Evolutionary conservation across 2,329 filamentous ascomycete genomes (phyloP).

Genomic region (Gnomoniopsis smithogilvyi): DNA sequence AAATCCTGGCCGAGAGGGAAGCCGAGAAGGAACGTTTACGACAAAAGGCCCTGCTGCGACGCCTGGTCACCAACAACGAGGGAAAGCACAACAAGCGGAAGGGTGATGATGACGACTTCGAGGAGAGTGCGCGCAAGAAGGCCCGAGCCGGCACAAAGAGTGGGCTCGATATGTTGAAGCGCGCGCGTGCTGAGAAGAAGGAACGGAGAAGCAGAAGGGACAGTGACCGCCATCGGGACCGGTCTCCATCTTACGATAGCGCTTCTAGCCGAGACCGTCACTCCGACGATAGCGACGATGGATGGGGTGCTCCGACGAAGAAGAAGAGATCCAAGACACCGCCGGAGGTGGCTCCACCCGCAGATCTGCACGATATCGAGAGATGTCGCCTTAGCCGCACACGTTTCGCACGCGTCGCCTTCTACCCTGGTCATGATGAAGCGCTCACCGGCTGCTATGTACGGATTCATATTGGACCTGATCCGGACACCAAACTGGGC

Average conservation of each 20-base stretch:
- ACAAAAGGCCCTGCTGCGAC: constrained; percentile 78
- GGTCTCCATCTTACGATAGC: constrained; percentile 36
- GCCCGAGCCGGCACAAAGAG: constrained; percentile 68
- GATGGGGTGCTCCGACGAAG: constrained; percentile 61
- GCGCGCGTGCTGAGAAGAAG: constrained; percentile 61
- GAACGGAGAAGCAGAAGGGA: constrained; percentile 62
- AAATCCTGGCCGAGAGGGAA: constrained; percentile 76
- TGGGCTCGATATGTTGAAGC: constrained; percentile 68
- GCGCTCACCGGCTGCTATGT: constrained; percentile 81
- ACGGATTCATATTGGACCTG: constrained; percentile 77
- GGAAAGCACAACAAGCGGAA: constrained; percentile 70
- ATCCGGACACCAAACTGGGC: constrained; percentile 67
- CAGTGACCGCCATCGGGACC: constrained; percentile 55
- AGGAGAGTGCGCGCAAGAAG: constrained; percentile 73
- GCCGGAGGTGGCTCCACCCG: constrained; percentile 63
- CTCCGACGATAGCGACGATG: constrained; percentile 71
- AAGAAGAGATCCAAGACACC: constrained; percentile 47
- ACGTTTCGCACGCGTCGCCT: constrained; percentile 88
- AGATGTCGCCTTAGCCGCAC: constrained; percentile 78
- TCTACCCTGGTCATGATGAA: constrained; percentile 84
- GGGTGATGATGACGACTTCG: constrained; percentile 72
- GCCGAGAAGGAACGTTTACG: constrained; percentile 77
- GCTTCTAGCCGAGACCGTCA: constrained; percentile 25
- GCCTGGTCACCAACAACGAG: constrained; percentile 67
- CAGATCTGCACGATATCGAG: constrained; percentile 78